These are phyloP conservation scores for Cercophora scortea DNA, from an alignment of 495 filamentous ascomycete species.

Conservation along the genomic window DNA sequence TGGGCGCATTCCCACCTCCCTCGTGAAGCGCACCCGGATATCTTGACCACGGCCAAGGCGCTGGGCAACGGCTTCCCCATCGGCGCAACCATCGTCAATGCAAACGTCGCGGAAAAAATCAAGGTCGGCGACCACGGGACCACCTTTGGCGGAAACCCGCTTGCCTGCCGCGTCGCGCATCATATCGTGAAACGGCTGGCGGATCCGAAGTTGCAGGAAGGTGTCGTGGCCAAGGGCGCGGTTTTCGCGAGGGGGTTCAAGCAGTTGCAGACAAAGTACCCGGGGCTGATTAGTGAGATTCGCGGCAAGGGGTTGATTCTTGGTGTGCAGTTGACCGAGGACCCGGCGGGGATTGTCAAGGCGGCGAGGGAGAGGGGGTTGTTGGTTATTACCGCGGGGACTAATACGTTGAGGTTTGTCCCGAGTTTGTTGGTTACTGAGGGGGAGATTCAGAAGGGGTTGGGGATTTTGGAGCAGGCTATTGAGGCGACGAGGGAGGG, in stretches of 20 bases:
- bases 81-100: slow-evolving; percentile 79
- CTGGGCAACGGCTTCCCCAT: slow-evolving; percentile 95
- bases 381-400: slow-evolving; percentile 85
- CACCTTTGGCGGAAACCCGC: slow-evolving; percentile 92
- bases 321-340: slow-evolving; percentile 68
- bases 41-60: slow-evolving; percentile 90
- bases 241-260: slow-evolving; percentile 60
- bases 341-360: slow-evolving; percentile 64
- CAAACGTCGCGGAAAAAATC: slow-evolving; percentile 71
- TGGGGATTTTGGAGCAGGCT: slow-evolving; percentile 70
- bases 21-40: slow-evolving; percentile 79
- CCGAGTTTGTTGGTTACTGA: slow-evolving; percentile 72
- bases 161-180: slow-evolving; percentile 76
- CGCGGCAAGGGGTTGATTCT: slow-evolving; percentile 78
- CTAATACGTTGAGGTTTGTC: slow-evolving; percentile 81
- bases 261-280: slow-evolving; percentile 55
- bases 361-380: slow-evolving; percentile 83
- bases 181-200: slow-evolving; percentile 72
- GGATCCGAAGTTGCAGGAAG: slow-evolving; percentile 52
- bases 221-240: slow-evolving; percentile 56
- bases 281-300: slow-evolving; percentile 65
- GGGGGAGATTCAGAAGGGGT: slow-evolving; percentile 65
- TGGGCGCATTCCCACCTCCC: slow-evolving; percentile 81
- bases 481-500: slow-evolving; percentile 43
- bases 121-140: slow-evolving; percentile 92